Base-by-base conservation (phyloP, 805 yeast species). In the Lipomyces sp. region DNA sequence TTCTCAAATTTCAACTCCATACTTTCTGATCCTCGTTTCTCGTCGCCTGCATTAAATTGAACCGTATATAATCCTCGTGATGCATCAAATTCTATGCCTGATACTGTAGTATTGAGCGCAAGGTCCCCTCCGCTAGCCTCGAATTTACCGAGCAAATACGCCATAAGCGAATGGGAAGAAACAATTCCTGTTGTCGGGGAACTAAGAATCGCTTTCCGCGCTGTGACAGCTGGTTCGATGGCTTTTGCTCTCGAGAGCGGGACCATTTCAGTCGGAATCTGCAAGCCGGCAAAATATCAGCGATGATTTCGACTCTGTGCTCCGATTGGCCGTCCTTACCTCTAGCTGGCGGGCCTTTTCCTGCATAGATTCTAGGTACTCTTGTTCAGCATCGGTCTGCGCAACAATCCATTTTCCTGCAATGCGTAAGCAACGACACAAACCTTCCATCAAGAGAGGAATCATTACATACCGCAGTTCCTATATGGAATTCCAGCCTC, bases 151-250 rank as follows among this genome's bases (percentile, higher is more conserved):
- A 83, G 82, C 58, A 84, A 79, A 75, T 82, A 90, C 37, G 82
- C 82, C 84, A 89, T 85, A 64, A 89, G 80, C 5, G 90, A 87
- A 76, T 93, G 97, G 0, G 96, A 92, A 13, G 91, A 87, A 1
- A 92, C 77, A 24, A 92, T 93, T 0, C 98, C 97, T 0, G 97
- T 89, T 0, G 92, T 82, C 1, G 96, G 95, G 7, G 96, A 89
- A 65, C 82, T 82, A 54, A 92, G 79, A 1, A 87, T 84, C 0
- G 90, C 92, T 42, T 80, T 76, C 2, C 81, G 77, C 0, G 92
- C 96, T 5, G 75, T 76, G 33, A 92, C 84, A n/a, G 84, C 80
- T 0, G 97, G 97, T 72, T 89, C 94, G 6, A 82, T 73, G 57
- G 70, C 66, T 51, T 77, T 78, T 0, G 88, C 90, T 59, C 78